Evolutionary conservation across 1,139 yeast species (phyloP).

Genomic region (Yamadazyma sp.): DNA sequence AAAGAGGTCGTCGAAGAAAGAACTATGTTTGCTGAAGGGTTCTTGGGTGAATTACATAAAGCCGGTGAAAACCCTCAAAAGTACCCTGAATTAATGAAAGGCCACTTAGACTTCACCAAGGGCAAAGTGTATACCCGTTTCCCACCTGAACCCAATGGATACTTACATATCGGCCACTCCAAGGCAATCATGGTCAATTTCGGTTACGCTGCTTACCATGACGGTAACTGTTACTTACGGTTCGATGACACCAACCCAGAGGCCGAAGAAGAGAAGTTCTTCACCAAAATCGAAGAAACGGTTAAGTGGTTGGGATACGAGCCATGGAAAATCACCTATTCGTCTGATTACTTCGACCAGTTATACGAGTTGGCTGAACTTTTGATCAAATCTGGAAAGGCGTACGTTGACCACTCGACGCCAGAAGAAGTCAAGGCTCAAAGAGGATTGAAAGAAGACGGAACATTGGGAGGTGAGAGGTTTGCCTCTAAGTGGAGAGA

Average conservation of each 20-base stretch:
- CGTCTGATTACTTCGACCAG: constrained; percentile 91
- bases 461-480: constrained; percentile 91
- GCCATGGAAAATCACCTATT: constrained; percentile 93
- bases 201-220: constrained; percentile 84
- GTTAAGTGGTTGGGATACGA: constrained; percentile 90
- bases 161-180: constrained; percentile 94
- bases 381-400: constrained; percentile 66
- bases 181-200: constrained; percentile 97
- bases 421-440: constrained; percentile 86
- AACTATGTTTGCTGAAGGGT: constrained; percentile 94
- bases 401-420: constrained; percentile 92
- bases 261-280: constrained; percentile 93
- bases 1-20: constrained; percentile 43
- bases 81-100: constrained; percentile 78
- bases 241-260: constrained; percentile 98
- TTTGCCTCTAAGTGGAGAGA: constrained; percentile 76
- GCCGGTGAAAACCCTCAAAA: constrained; percentile 94
- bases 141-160: constrained; percentile 99
- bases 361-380: constrained; percentile 85
- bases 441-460: constrained; percentile 89
- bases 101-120: constrained; percentile 72
- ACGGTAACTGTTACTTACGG: constrained; percentile 87
- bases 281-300: constrained; percentile 79
- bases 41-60: constrained; percentile 90
- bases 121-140: constrained; percentile 91